Base-by-base conservation (phyloP, 2,329 filamentous ascomycete species). In the Lachnellula cervina region DNA sequence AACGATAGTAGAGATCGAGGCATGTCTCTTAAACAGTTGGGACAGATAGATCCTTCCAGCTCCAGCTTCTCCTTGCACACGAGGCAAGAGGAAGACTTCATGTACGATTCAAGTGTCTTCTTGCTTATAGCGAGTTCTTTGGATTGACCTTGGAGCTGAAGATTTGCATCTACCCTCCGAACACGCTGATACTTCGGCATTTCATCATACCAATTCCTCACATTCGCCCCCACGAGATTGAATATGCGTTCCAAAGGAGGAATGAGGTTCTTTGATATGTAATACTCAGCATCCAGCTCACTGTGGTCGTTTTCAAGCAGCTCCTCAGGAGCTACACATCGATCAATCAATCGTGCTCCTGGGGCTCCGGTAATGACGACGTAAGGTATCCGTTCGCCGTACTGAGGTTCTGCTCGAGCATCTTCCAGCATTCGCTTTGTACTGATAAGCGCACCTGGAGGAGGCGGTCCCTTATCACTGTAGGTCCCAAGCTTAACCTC, bases 181-280 rank as follows among this genome's bases (percentile, higher is more conserved):
- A 93, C 82, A 8, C 87, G 85, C 67, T 91, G 88, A 19, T 94
- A 79, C 70, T 95, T 96, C 46, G 93, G 93, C 90, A 97, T 95
- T 72, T 97, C 91, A 60, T 96, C 90, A 67, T 91, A 97, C 94
- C 94, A 99, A 57, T 83, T 81, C 17, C 89, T 77, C 0, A 97
- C 89, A 69, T 94, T 96, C 34, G 91, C 94, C 6, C 94, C 94
- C 2, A 97, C 89, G 2, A 99, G 85, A 67, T 94, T 96, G 76
- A 99, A 97, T 62, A 99, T 97, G 28, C 94, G 86, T 71, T 97
- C 93, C 0, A 99, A 80, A 0, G 94, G 94, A 5, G 94, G 94
- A 49, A 99, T 95, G 8, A 99, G 70, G 69, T 97, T 97, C 75
- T 97, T 97, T 17, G 82, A 84, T 66, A 99, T 97, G 75, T 99